These are phyloP conservation scores for Gossypium herbaceum DNA, from an alignment of 345 rosid genomes.

Conservation along the genomic window DNA sequence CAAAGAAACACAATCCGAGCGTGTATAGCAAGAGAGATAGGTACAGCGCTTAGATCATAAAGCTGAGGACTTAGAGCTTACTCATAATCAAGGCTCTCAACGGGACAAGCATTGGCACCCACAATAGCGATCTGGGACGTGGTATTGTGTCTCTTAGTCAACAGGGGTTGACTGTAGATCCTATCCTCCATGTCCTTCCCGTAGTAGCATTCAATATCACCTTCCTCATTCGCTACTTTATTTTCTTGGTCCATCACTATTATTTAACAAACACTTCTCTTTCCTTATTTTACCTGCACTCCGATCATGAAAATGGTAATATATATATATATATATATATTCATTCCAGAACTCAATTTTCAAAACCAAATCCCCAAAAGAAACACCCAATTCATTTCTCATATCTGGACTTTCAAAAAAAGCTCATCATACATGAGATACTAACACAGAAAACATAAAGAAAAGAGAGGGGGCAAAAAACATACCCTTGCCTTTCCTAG, in stretches of 20 bases:
- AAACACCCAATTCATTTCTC: neutral
- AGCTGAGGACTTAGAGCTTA: constrained; percentile 5
- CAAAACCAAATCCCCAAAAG: neutral
- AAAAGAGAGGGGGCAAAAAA: neutral
- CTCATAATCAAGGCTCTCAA: constrained; percentile 58
- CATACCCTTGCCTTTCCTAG: neutral
- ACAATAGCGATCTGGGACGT: constrained; percentile 49
- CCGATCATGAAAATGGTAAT: neutral
- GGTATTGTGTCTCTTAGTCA: constrained; percentile 34
- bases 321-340: neutral
- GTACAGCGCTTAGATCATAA: neutral
- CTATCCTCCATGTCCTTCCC: constrained; percentile 14
- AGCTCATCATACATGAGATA: neutral
- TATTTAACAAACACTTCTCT: neutral
- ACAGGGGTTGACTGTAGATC: constrained; percentile 40
- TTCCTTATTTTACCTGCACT: neutral
- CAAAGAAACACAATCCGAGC: neutral
- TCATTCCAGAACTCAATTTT: neutral
- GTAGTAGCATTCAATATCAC: constrained; percentile 28
- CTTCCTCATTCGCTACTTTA: neutral
- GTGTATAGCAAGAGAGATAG: no score
- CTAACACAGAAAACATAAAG: neutral
- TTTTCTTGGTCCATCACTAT: constrained; percentile 24
- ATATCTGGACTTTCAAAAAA: neutral
- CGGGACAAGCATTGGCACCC: constrained; percentile 40